Base-by-base conservation (phyloP, 331 rosid genomes). In the Quercus tomentella region DNA sequence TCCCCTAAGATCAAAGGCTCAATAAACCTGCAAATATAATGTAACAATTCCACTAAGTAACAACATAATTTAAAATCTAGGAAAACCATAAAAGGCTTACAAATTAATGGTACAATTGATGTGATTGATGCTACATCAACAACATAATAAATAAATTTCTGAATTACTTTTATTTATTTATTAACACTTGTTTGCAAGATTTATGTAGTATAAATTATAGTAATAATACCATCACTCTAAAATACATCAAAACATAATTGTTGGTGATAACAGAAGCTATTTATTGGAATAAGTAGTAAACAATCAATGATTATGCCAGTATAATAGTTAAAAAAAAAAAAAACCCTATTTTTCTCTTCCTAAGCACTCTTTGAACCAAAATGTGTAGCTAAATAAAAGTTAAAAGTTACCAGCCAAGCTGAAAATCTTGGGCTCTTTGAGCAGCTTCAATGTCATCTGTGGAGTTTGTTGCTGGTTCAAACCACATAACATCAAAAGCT, bases 401-500 rank as follows among this genome's bases (percentile, higher is more conserved):
- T 8, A 73, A 22, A 33, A 22, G 56, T 83, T 87, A 96, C 99
- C 99, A 96, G 77, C 99, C 98, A 25, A 96, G 89, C 88, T 93
- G 98, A 92, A 96, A 93, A 73, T 93, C 99, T 76, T 90, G 97
- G 57, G 99, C 99, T 87, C 96, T 81, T 57, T 93, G 82, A 51
- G 99, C 69, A 22, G 98, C 99, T 61, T 87, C 87, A 77, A 90
- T 87, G 79, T 93, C 92, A 37, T 84, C 82, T 72, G 85, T 75
- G 52, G 91, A 78, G 86, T 93, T 93, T 76, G 92, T 77, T 73
- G 14, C 86, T 26, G 99, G 91, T 74, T 80, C 90, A 70, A 35
- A 96, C 99, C 99, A 96, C 7, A 92, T 92, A 77, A 92, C 99
- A 85, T 93, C 92, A 57, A 91, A 88, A 65, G 99, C 88, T 52